Percentiles rank a stretch among this genome's conserved stretches.
These are phyloP conservation scores for Microstegium vimineum DNA, from an alignment of 176 grass and related monocot species.

Conservation along the genomic window DNA sequence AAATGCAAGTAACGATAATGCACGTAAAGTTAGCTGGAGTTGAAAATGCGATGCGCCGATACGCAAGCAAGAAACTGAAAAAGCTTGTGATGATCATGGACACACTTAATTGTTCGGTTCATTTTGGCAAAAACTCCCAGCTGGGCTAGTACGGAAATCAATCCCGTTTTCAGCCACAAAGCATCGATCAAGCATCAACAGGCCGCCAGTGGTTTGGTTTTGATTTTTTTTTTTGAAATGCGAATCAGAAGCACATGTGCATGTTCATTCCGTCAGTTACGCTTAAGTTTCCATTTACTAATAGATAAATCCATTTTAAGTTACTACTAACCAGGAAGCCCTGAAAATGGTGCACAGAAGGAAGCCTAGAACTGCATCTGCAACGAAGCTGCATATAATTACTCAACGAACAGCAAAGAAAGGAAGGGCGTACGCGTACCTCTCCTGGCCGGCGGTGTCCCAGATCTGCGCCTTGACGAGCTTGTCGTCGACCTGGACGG, in stretches of 20 bases:
- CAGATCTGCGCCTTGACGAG: slow-evolving; percentile 85
- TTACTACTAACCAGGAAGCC: background rate
- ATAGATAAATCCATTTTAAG: background rate
- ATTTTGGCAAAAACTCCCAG: background rate
- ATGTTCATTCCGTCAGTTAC: background rate
- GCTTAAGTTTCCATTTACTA: background rate
- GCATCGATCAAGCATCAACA: background rate
- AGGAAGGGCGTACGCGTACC: background rate
- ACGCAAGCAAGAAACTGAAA: background rate
- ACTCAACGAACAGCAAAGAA: background rate
- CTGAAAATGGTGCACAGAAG: background rate
- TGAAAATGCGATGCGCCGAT: background rate
- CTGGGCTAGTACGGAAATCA: background rate
- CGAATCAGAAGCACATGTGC: background rate
- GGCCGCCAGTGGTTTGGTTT: background rate
- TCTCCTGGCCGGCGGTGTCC: slow-evolving; percentile 81
- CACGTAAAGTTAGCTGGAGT: slow-evolving; percentile 2
- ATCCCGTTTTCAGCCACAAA: background rate
- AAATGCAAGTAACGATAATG: background rate
- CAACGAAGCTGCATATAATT: background rate
- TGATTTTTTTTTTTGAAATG: background rate
- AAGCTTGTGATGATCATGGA: background rate
- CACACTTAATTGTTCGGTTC: background rate
- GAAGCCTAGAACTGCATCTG: background rate
- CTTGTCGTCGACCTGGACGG: slow-evolving; percentile 58